These are phyloP conservation scores for Aureobasidium pullulans DNA, from an alignment of 2,329 filamentous ascomycete genomes.

Conservation along the genomic window DNA sequence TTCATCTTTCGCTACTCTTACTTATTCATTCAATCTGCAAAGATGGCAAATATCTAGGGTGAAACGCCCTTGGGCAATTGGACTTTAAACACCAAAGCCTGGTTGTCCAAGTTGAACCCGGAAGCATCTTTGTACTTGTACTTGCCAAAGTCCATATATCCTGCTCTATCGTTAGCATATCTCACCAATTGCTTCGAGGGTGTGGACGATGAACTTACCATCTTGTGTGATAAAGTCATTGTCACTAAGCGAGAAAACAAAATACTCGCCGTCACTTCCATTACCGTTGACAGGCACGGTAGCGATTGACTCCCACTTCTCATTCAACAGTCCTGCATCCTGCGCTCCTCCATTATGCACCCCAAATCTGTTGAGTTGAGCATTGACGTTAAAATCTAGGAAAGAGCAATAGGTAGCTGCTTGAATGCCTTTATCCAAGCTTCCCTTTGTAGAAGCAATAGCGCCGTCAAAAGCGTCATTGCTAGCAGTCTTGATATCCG, in stretches of 20 bases:
- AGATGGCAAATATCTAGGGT: no score
- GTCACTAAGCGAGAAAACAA: conserved; percentile 60
- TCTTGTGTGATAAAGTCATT: conserved; percentile 72
- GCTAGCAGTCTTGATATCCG: conserved; percentile 47
- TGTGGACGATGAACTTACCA: conserved; percentile 31
- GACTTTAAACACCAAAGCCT: conserved; percentile 57
- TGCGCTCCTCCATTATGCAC: conserved; percentile 61
- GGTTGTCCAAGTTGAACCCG: conserved; percentile 53
- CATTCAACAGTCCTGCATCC: conserved; percentile 55
- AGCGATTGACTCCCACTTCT: conserved; percentile 69
- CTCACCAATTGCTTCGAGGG: conserved; percentile 15
- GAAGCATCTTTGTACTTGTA: conserved; percentile 50
- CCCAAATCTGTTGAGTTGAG: conserved; percentile 57
- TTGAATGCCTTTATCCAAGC: conserved; percentile 44
- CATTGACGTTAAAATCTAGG: conserved; percentile 60
- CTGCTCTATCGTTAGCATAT: neutral
- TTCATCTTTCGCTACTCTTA: no score
- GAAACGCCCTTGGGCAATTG: conserved; percentile 34
- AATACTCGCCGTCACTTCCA: conserved; percentile 52
- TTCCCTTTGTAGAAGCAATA: conserved; percentile 44
- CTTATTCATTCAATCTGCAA: no score
- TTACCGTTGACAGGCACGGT: conserved; percentile 48
- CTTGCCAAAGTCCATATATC: conserved; percentile 49
- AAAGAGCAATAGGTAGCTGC: conserved; percentile 58
- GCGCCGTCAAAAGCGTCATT: conserved; percentile 30